Evolutionary conservation across 2,329 filamentous ascomycete species (phyloP).

Genomic region (Aspergillus felis): DNA sequence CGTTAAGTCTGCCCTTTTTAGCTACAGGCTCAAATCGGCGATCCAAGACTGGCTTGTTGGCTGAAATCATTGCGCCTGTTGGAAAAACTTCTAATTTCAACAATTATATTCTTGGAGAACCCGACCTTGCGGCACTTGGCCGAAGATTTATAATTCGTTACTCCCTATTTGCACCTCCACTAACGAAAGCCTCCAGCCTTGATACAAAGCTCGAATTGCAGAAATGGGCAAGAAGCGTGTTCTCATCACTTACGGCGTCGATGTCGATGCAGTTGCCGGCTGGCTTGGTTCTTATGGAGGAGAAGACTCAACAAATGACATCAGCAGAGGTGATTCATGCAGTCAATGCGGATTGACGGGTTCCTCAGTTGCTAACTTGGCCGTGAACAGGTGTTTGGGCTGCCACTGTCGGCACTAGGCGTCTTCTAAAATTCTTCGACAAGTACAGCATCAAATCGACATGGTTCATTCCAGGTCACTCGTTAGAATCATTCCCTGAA

Average conservation of each 20-base stretch:
- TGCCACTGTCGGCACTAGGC: conserved; percentile 61
- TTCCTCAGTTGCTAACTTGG: neutral
- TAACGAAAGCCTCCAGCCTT: too few species aligned
- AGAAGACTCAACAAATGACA: conserved; percentile 29
- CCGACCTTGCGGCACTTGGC: too few species aligned
- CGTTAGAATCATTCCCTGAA: conserved; percentile 62
- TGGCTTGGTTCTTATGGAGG: conserved; percentile 8
- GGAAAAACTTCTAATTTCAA: neutral
- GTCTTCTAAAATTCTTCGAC: conserved; percentile 66
- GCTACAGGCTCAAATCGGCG: conserved; percentile 11
- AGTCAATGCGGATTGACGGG: neutral
- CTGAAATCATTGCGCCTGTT: conserved; percentile 2
- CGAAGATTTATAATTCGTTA: neutral
- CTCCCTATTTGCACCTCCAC: too few species aligned
- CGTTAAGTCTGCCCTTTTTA: neutral
- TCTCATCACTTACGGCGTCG: conserved; percentile 28
- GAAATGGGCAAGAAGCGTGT: conserved; percentile 17
- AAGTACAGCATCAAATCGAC: conserved; percentile 69
- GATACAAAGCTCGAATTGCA: neutral
- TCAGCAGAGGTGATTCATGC: conserved; percentile 23
- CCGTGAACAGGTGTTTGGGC: conserved; percentile 56
- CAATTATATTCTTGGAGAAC: neutral
- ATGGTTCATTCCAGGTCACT: conserved; percentile 63
- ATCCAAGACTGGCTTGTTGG: conserved; percentile 13
- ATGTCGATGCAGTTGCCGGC: conserved; percentile 31